Conservation (phyloP, 441 rosid genomes). For the Gossypium armourianum region DNA sequence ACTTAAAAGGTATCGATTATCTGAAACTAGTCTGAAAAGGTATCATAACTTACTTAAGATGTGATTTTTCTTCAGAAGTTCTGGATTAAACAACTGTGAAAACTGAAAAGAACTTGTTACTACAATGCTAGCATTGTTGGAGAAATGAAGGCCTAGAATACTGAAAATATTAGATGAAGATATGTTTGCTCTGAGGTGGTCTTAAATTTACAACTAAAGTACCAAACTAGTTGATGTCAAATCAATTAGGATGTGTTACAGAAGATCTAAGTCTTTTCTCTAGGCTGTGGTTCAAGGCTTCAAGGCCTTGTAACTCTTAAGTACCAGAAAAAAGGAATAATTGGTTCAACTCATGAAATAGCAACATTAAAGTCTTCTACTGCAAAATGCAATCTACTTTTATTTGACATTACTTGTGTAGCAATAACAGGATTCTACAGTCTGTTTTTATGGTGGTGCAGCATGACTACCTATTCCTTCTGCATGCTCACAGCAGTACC, state of each 20-base stretch:
- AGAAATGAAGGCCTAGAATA: background rate
- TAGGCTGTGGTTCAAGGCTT: background rate
- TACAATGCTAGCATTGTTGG: background rate
- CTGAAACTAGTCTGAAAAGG: background rate
- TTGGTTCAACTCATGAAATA: background rate
- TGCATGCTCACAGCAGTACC: background rate
- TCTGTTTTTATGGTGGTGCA: slow-evolving; percentile 6
- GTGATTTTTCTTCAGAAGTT: slow-evolving; percentile 7
- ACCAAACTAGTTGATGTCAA: background rate
- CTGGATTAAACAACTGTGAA: background rate
- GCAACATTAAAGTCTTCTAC: background rate
- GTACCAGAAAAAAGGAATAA: background rate
- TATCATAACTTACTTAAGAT: background rate
- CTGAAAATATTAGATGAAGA: background rate
- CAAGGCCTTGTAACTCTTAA: background rate
- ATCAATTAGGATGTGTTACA: background rate
- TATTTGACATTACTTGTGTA: background rate
- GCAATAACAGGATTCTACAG: slow-evolving; percentile 1
- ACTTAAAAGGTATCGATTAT: background rate
- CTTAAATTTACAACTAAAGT: background rate
- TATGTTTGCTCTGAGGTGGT: slow-evolving; percentile 1
- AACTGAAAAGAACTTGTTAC: background rate
- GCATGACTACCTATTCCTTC: background rate
- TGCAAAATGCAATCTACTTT: background rate
- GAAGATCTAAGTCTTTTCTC: background rate